Conservation (phyloP, 2,329 filamentous ascomycete genomes). For the Nothopassalora personata region DNA sequence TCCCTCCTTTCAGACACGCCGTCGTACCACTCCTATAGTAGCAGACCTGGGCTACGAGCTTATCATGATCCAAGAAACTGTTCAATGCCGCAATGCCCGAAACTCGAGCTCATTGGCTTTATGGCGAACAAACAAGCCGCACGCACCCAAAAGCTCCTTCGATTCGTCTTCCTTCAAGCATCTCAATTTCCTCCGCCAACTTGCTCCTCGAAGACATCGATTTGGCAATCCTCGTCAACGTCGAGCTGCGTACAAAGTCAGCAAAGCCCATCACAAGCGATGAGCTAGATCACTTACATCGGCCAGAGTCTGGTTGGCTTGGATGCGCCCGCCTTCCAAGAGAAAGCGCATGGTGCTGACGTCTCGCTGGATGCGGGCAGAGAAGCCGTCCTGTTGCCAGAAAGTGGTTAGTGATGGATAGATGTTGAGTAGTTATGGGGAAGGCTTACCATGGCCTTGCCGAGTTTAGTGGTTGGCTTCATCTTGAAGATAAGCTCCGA, state of each 20-base stretch:
- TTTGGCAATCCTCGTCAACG: background rate
- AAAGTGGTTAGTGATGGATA: background rate
- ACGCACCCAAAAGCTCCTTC: too few species aligned
- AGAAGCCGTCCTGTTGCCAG: slow-evolving; percentile 9
- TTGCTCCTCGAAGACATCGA: background rate
- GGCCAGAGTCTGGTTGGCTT: slow-evolving; percentile 12
- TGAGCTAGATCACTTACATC: slow-evolving; percentile 12
- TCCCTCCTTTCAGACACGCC: too few species aligned
- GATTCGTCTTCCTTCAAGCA: background rate
- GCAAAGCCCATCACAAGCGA: background rate
- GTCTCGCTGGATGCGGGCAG: slow-evolving; percentile 11
- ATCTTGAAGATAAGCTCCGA: slow-evolving; percentile 20
- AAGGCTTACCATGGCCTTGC: slow-evolving; percentile 21
- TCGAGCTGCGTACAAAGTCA: background rate
- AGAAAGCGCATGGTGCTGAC: slow-evolving; percentile 18
- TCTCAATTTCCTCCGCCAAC: background rate
- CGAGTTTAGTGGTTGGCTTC: slow-evolving; percentile 22
- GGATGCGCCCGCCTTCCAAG: slow-evolving; percentile 22
- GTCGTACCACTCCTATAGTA: too few species aligned
- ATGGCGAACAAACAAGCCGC: too few species aligned
- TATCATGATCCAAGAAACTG: too few species aligned
- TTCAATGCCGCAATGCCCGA: too few species aligned
- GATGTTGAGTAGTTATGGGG: background rate
- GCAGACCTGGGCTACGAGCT: too few species aligned
- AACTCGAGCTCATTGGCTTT: too few species aligned